Conservation (phyloP, 345 rosid species). For the Eucalyptus pauciflora region DNA sequence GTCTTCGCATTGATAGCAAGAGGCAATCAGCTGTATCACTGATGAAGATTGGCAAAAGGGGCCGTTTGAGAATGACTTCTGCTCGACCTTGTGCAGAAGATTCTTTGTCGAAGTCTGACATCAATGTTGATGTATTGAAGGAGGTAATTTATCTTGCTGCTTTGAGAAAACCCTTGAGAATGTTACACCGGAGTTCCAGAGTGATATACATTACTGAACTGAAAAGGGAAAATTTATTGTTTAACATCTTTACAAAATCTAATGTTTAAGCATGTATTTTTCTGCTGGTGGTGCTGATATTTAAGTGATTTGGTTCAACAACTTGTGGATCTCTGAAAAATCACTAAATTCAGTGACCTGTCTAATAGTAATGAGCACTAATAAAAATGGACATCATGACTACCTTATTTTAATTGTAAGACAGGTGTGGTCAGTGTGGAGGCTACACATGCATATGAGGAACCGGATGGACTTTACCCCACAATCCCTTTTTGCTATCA, state of each 20-base stretch:
- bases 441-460: neutral
- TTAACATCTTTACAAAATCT: neutral
- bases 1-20: constrained; percentile 52
- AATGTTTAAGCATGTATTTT: neutral
- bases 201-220: neutral
- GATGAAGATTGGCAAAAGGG: constrained; percentile 79
- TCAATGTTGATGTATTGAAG: constrained; percentile 76
- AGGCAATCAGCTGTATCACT: constrained; percentile 48
- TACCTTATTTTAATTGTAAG: neutral
- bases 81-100: constrained; percentile 79
- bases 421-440: neutral
- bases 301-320: neutral
- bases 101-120: constrained; percentile 65
- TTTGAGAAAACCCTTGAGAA: neutral
- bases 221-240: neutral
- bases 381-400: neutral
- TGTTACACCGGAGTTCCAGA: neutral
- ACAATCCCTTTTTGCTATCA: neutral
- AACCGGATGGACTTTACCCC: neutral
- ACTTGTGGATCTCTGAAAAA: neutral
- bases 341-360: neutral
- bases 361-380: neutral
- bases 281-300: neutral
- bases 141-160: constrained; percentile 40
- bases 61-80: constrained; percentile 53